These are phyloP conservation scores for Lathyrus sativus DNA, from an alignment of 306 rosid genomes.

Conservation along the genomic window DNA sequence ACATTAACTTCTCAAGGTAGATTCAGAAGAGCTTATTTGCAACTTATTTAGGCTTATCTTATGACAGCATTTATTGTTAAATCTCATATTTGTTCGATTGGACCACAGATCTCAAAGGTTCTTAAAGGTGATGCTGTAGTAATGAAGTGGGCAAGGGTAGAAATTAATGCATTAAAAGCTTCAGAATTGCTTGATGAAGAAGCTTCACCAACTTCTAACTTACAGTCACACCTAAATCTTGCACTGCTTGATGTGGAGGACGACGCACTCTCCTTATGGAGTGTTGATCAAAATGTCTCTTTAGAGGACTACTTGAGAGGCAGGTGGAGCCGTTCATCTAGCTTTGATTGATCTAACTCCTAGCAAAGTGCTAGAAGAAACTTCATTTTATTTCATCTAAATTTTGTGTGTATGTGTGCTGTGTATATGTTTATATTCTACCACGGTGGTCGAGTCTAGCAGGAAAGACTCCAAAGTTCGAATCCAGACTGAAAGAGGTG, in stretches of 20 bases:
- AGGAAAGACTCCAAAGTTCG: not conserved
- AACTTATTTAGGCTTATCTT: slow-evolving; percentile 7
- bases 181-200: slow-evolving; percentile 59
- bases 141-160: slow-evolving; percentile 80
- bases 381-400: slow-evolving; percentile 35
- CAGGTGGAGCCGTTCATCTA: slow-evolving; percentile 97
- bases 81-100: slow-evolving; percentile 24
- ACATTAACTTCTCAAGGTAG: too few species aligned
- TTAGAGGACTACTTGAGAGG: slow-evolving; percentile 87
- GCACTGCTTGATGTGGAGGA: slow-evolving; percentile 94
- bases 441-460: not conserved
- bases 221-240: slow-evolving; percentile 86
- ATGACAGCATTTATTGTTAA: not conserved
- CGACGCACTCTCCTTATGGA: slow-evolving; percentile 84
- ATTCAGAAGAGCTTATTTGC: not conserved
- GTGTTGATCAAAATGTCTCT: slow-evolving; percentile 77
- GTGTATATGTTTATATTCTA: slow-evolving; percentile 20
- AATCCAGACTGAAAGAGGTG: not conserved
- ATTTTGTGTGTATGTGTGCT: slow-evolving; percentile 46
- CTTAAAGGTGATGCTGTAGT: slow-evolving; percentile 77
- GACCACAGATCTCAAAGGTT: slow-evolving; percentile 73
- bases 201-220: slow-evolving; percentile 57
- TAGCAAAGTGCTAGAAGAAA: slow-evolving; percentile 32
- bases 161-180: slow-evolving; percentile 55
- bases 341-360: slow-evolving; percentile 69